Evolutionary conservation across 1,284 basidiomycete genomes (phyloP), one percentile per base, ranked within the genome.

Genomic region (Phellinidium pouzarii): DNA sequence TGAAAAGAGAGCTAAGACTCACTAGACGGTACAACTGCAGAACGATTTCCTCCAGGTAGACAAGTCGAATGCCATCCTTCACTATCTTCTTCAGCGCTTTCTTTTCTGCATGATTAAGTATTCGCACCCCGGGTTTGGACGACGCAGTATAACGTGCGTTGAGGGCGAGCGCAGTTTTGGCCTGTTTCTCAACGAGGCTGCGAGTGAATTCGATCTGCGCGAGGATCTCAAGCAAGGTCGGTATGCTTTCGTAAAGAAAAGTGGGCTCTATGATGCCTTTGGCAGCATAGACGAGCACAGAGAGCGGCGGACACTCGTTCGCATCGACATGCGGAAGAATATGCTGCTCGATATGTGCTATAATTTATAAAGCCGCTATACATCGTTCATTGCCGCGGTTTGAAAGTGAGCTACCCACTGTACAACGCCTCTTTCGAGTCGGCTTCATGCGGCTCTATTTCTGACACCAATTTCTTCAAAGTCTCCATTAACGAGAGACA

Each of bases 11-110:
- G 25, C 9, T 19, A 40, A 17, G n/a, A 34, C 53, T 3, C 17
- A 54, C 53, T 34, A 49, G n/a, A 4, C 36, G 47, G 36, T 19
- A 54, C 12, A 54, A 26, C 14, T 44, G 29, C 22, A 36, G n/a
- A 9, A 54, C n/a, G 23, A 49, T 17, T 8, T 40, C 47, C 29
- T 50, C 47, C 5, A 29, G 17, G 4, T 38, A 38, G 11, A 44
- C 23, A 2, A 49, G 34, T 31, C 41, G 25, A 23, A 7, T 12
- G 48, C 20, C n/a, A 2, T 38, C 44, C 4, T 49, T 43, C n/a
- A 43, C 11, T 3, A 50, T 50, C 19, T 25, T 45, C 23, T 23
- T 50, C 19, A 48, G 12, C 27, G 22, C 37, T 23, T 45, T 48
- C 36, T 27, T 37, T 23, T 50, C 42, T 12, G 6, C 6, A 11